phyloP scores from a whole-genome alignment of 495 filamentous ascomycete genomes.

The Geopyxis carbonaria region DNA sequence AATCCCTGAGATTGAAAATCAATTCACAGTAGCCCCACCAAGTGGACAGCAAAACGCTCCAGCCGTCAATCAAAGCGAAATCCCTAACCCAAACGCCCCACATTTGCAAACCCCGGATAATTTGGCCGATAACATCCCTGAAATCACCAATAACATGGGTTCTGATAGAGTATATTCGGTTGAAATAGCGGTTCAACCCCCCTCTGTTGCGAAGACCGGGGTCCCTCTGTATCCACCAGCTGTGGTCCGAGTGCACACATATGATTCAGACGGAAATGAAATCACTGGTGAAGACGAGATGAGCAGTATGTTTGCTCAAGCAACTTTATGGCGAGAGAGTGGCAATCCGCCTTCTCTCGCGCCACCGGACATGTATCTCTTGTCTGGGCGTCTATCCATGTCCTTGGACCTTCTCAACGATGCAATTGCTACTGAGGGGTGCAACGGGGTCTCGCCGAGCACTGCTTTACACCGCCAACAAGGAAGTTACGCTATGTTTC shows the following conservation, averaged over 20 bases:
- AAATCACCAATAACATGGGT: slow-evolving; percentile 12
- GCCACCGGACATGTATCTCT: slow-evolving; percentile 20
- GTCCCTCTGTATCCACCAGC: slow-evolving; percentile 21
- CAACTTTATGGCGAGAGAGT: slow-evolving; percentile 18
- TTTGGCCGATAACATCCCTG: neutral
- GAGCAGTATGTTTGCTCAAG: slow-evolving; percentile 19
- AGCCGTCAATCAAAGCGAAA: neutral
- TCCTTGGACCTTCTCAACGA: slow-evolving; percentile 20
- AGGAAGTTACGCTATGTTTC: slow-evolving; percentile 23
- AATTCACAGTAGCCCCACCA: slow-evolving; percentile 14
- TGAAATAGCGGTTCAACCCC: slow-evolving; percentile 23
- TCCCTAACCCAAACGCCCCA: neutral
- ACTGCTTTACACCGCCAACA: slow-evolving; percentile 10
- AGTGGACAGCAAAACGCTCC: slow-evolving; percentile 6
- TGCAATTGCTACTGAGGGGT: neutral
- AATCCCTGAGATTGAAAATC: slow-evolving; percentile 10
- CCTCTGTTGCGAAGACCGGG: slow-evolving; percentile 12
- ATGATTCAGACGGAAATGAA: slow-evolving; percentile 17
- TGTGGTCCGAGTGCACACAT: slow-evolving; percentile 20
- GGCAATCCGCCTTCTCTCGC: slow-evolving; percentile 14
- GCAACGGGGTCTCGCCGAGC: neutral
- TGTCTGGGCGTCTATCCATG: slow-evolving; percentile 21
- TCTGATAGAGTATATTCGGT: slow-evolving; percentile 18
- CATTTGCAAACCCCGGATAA: neutral
- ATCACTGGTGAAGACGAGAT: slow-evolving; percentile 25